Evolutionary conservation across 148 eudicot species (phyloP).

Genomic region (Chenopodium quinoa): DNA sequence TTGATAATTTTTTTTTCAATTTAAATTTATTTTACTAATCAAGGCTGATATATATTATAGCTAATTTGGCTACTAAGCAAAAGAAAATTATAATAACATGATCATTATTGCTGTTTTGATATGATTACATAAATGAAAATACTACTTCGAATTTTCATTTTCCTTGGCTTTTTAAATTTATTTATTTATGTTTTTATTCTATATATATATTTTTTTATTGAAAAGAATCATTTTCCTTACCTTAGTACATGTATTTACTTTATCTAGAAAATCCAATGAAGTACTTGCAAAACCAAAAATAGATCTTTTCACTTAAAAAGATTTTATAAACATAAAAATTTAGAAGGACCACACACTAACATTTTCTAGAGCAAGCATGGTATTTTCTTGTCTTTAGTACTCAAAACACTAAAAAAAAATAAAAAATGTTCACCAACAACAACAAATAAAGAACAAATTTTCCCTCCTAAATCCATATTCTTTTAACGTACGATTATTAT

Average conservation of each 20-base stretch:
- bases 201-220: no score
- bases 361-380: slow-evolving; percentile 12
- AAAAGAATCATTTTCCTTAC: background rate
- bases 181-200: no score
- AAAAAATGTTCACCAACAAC: background rate
- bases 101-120: no score
- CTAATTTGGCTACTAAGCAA: no score
- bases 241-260: background rate
- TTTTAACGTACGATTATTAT: background rate
- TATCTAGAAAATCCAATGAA: background rate
- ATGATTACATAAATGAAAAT: no score
- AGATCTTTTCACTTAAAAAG: background rate
- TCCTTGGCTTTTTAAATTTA: no score
- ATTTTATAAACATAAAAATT: no score
- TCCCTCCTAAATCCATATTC: background rate
- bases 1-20: no score
- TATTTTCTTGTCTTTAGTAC: slow-evolving; percentile 9
- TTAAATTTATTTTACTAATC: no score
- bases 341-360: background rate
- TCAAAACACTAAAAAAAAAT: background rate
- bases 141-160: no score
- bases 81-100: no score
- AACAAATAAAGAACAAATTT: background rate
- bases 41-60: no score
- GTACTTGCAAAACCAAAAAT: background rate